Base-by-base conservation (phyloP, 148 eudicot species). In the Cornus suecica region DNA sequence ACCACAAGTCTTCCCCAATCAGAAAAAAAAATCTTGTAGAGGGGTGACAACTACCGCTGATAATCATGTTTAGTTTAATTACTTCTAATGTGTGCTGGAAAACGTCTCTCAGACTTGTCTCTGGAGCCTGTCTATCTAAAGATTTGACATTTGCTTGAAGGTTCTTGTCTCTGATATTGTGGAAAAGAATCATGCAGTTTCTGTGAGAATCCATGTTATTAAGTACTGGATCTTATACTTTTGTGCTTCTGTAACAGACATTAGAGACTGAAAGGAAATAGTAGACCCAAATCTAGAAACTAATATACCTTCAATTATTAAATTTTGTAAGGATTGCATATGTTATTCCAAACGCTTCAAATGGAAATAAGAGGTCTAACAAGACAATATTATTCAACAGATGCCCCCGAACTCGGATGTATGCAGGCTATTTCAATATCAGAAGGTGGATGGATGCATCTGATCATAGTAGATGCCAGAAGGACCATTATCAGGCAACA, bases 401-500 rank as follows among this genome's bases (percentile, higher is more conserved):
- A 37, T 0, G 42, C 15, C 15, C 54, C 54, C 20, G 1, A 58
- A n/a, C 62, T 58, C 24, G 1, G 25, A 58, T 58, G 7, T 10
- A 20, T 58, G 62, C 62, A 18, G 62, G 8, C 23, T 58, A 1
- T 58, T 22, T 58, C n/a, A n/a, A 41, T 48, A 69, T 70, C 23
- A 62, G 41, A 63, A 74, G 28, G 37, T 18, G 34, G 69, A 65
- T 64, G 25, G 5, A 25, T 74, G 58, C 69, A 63, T 63, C 32
- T 74, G 25, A 16, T 41, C 9, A 30, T 32, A 74, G 34, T 20
- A 74, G 13, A 23, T 13, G 24, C 76, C 76, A 24, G 76, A 73
- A 61, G 76, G 76, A 3, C 76, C 66, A 20, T 24, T 14, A 42
- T 74, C 63, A 22, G 70, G 77, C 70, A 74, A 1, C 60, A 74